Evolutionary conservation across 495 filamentous ascomycete species (phyloP).

Genomic region (Penicillium cosmopolitanum): DNA sequence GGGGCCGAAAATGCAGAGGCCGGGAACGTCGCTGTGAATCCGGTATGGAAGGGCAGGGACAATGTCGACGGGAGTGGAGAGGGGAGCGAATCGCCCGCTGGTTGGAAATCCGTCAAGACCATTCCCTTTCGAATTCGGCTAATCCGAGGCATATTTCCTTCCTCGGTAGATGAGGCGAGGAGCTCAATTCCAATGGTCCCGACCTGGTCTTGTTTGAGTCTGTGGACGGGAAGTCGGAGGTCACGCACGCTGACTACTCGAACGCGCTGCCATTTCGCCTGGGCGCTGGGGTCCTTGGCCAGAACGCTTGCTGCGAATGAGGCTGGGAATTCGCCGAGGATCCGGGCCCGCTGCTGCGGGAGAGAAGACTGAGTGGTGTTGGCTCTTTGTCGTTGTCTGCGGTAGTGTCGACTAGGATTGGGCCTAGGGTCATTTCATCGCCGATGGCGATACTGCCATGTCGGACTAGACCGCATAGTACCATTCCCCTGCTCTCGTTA

Average conservation of each 20-base stretch:
- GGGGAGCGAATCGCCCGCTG: conserved; percentile 40
- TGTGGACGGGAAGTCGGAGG: conserved; percentile 80
- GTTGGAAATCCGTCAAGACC: conserved; percentile 67
- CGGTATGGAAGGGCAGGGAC: conserved; percentile 47
- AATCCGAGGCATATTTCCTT: conserved; percentile 30
- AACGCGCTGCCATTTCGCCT: conserved; percentile 71
- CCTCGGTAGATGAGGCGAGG: conserved; percentile 30
- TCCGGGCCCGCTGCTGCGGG: conserved; percentile 39
- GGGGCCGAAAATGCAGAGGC: conserved; percentile 43
- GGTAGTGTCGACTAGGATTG: conserved; percentile 57
- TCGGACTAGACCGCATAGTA: conserved; percentile 81
- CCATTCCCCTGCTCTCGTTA: conserved; percentile 56
- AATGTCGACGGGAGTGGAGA: conserved; percentile 15
- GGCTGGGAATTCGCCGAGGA: conserved; percentile 39
- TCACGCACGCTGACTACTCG: conserved; percentile 84
- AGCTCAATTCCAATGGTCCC: conserved; percentile 85
- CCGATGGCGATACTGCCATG: conserved; percentile 79
- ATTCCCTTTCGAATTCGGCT: conserved; percentile 78
- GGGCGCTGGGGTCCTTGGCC: conserved; percentile 30
- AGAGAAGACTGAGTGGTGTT: conserved; percentile 28
- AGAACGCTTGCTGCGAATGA: conserved; percentile 34
- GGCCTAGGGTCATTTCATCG: conserved; percentile 78
- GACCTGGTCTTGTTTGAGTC: conserved; percentile 78
- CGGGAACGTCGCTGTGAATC: conserved; percentile 53
- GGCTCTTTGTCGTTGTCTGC: conserved; percentile 25